These are phyloP conservation scores for Hanseniaspora osmophila DNA, from an alignment of 805 yeast genomes.

Conservation along the genomic window DNA sequence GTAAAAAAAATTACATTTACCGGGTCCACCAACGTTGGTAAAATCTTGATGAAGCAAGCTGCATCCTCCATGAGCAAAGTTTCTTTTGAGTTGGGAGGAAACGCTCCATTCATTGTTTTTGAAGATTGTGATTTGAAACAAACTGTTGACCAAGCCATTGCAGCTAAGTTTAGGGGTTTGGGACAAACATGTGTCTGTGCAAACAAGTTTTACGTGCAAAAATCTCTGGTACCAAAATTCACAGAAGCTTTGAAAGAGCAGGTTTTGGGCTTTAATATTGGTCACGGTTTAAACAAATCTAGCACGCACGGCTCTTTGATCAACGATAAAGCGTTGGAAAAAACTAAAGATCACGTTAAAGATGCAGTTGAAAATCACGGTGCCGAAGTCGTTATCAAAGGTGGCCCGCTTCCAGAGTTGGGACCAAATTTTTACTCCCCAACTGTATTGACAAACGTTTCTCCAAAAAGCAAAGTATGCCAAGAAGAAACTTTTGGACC, in stretches of 20 bases:
- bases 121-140: constrained; percentile 44
- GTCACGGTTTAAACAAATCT: constrained; percentile 38
- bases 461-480: constrained; percentile 35
- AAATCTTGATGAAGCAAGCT: constrained; percentile 42
- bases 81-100: constrained; percentile 54
- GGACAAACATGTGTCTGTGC: constrained; percentile 61
- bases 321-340: constrained; percentile 34
- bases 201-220: constrained; percentile 43
- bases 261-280: constrained; percentile 36
- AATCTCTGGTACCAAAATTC: constrained; percentile 35
- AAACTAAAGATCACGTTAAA: constrained; percentile 38
- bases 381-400: constrained; percentile 35
- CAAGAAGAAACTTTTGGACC: constrained; percentile 57
- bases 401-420: constrained; percentile 36
- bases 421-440: constrained; percentile 44
- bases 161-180: constrained; percentile 44
- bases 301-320: constrained; percentile 47
- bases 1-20: constrained; percentile 49
- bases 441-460: constrained; percentile 37
- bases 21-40: constrained; percentile 52
- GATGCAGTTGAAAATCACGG: constrained; percentile 40
- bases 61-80: constrained; percentile 45
- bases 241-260: constrained; percentile 28
- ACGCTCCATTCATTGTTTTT: constrained; percentile 50
- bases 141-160: constrained; percentile 39